Base-by-base conservation (phyloP, 495 filamentous ascomycete species). In the Durotheca rogersii region DNA sequence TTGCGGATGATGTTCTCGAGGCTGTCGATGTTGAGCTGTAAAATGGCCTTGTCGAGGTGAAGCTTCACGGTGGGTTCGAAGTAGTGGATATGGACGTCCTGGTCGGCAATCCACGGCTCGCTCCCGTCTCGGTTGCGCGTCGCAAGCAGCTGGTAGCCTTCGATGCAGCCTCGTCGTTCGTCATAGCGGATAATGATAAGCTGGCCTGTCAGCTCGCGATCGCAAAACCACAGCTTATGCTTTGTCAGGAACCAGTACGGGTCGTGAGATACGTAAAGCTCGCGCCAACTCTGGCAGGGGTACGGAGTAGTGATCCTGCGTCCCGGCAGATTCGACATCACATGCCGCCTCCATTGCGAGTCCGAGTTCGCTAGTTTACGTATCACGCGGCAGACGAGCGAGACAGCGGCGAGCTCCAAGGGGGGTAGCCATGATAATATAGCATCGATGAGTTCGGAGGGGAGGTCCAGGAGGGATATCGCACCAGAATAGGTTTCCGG, bases 201-300 rank as follows among this genome's bases (percentile, higher is more conserved):
- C 41, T 82, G 84, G 0, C 90, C 90, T 0, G 71, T 76, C 19
- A 82, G 69, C n/a, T 80, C 75, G 18, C 65, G 75, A 67, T 96
- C 90, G 23, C 81, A 78, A 58, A 94, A 90, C 92, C 92, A 97
- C 31, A 97, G 67, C 68, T 87, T 89, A 51, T 88, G 70, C 46
- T 77, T 78, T 0, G 87, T 73, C 0, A 97, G 75, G 58, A 94
- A 96, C 87, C 93, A 95, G 57, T 84, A 84, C 1, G 86, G 84
- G 44, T 91, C 76, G 62, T 91, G 85, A 19, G 84, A 76, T 23
- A 78, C 67, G 55, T 86, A 96, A 4, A 97, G 76, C 18, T 81
- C 76, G 45, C 76, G 80, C 63, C 81, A 91, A 11, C 75, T 81
- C 4, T 60, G 51, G 56, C 79, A 88, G 0, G 81, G 81, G 3